These are phyloP conservation scores for Zasmidium citrigriseum DNA, from an alignment of 2,329 filamentous ascomycete genomes.

Conservation along the genomic window DNA sequence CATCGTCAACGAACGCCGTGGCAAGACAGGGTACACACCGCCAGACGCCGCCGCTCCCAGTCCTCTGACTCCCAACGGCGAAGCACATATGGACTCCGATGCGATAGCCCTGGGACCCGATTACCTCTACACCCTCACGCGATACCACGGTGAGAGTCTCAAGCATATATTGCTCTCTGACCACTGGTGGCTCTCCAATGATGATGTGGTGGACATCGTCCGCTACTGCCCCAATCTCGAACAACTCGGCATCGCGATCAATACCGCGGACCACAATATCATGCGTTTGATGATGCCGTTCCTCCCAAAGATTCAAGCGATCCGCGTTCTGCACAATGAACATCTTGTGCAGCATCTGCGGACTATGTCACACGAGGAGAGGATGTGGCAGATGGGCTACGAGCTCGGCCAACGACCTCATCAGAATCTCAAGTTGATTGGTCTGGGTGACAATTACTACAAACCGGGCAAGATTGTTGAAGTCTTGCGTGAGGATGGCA, in stretches of 20 bases:
- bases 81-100: slow-evolving; percentile 15
- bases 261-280: slow-evolving; percentile 57
- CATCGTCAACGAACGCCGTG: slow-evolving; percentile 39
- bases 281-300: slow-evolving; percentile 36
- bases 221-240: slow-evolving; percentile 59
- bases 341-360: slow-evolving; percentile 19
- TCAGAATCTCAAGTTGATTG: slow-evolving; percentile 39
- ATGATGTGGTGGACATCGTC: slow-evolving; percentile 53
- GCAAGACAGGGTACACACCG: slow-evolving; percentile 23
- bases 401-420: slow-evolving; percentile 19
- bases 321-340: slow-evolving; percentile 42
- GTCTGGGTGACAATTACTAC: slow-evolving; percentile 42
- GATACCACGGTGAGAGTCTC: slow-evolving; percentile 53
- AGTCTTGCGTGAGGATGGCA: slow-evolving; percentile 25
- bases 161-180: slow-evolving; percentile 59
- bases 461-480: slow-evolving; percentile 33
- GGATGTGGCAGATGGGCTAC: slow-evolving; percentile 32
- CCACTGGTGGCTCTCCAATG: slow-evolving; percentile 54
- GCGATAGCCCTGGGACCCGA: slow-evolving; percentile 41
- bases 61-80: slow-evolving; percentile 8
- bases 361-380: slow-evolving; percentile 26
- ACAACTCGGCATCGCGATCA: slow-evolving; percentile 57
- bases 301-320: slow-evolving; percentile 41
- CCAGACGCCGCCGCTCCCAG: slow-evolving; percentile 32
- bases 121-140: slow-evolving; percentile 54